phyloP scores from a whole-genome alignment of 495 filamentous ascomycete species.

The Parathielavia appendiculata region DNA sequence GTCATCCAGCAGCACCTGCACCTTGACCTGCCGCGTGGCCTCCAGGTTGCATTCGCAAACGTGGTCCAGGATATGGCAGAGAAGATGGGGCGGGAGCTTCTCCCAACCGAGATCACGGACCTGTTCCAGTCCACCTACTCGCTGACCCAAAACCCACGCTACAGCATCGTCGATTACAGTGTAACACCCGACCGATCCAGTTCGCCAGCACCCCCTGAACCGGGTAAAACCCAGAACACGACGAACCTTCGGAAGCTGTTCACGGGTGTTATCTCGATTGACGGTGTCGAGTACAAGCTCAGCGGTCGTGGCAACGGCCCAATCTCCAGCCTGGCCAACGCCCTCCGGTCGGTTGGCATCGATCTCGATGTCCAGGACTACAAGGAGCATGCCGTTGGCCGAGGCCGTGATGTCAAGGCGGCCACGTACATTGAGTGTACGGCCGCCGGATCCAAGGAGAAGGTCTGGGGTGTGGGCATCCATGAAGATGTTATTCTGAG shows the following conservation, averaged over 20 bases:
- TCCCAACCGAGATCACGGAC: conserved; percentile 71
- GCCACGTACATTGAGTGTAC: conserved; percentile 92
- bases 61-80: conserved; percentile 73
- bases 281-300: conserved; percentile 72
- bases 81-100: conserved; percentile 77
- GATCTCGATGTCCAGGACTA: conserved; percentile 91
- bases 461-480: conserved; percentile 93
- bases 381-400: conserved; percentile 90
- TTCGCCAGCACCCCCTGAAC: conserved; percentile 64
- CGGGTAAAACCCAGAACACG: conserved; percentile 65
- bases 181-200: conserved; percentile 79
- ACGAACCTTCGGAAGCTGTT: conserved; percentile 78
- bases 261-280: conserved; percentile 79
- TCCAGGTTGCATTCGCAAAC: conserved; percentile 87
- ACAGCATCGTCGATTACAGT: conserved; percentile 85
- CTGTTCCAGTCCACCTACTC: conserved; percentile 88
- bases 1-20: conserved; percentile 83
- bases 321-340: conserved; percentile 81
- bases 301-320: conserved; percentile 82
- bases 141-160: conserved; percentile 73
- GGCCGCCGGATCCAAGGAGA: conserved; percentile 59
- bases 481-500: conserved; percentile 93
- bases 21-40: conserved; percentile 85
- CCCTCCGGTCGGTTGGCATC: conserved; percentile 73
- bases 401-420: conserved; percentile 75